Evolutionary conservation across 352 stramenopile genomes (phyloP), one percentile per base, ranked within the genome.

Genomic region (Pythium biforme): DNA sequence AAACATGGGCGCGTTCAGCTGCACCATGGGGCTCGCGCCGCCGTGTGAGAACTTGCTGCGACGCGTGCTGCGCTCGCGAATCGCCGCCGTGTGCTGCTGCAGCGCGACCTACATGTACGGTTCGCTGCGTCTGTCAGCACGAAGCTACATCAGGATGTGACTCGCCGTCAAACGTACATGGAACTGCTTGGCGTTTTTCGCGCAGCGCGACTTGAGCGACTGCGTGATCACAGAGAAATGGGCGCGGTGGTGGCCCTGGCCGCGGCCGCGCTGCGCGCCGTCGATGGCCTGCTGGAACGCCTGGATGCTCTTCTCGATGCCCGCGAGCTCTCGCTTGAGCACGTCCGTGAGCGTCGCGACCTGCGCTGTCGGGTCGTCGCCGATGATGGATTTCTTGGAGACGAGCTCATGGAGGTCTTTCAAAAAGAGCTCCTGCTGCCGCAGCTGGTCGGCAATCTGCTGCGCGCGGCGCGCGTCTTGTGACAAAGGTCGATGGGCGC

Each of bases 31-130:
- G 26, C 77, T 89, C 40, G 78, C 66, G 56, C 83, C 78, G 62
- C 81, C 73, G 51, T 92, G 83, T 12, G 83, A 91, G 27, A 94
- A 94, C 66, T 91, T 92, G 70, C 78, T 92, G 20, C 86, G 76
- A 29, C 86, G 77, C 11, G 84, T 86, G 57, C 76, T 92, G 20
- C 81, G 81, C 50, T 92, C 83, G 41, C 81, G 79, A 47, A 94
- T 92, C 39, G 82, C 71, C 9, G 62, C 59, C 22, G 72, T 75
- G 39, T 73, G 72, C n/a, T 68, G 63, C 48, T 79, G 72, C 31
- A 79, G 62, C 9, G 68, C 68, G 46, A 67, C 37, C 83, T 94
- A 46, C 33, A 15, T 15, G 6, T n/a, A n/a, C n/a, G n/a, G n/a
- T n/a, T n/a, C n/a, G n/a, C n/a, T n/a, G n/a, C n/a, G n/a, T n/a